Base-by-base conservation (phyloP, 371 early-diverging fungal species). In the Mucor mucedo region DNA sequence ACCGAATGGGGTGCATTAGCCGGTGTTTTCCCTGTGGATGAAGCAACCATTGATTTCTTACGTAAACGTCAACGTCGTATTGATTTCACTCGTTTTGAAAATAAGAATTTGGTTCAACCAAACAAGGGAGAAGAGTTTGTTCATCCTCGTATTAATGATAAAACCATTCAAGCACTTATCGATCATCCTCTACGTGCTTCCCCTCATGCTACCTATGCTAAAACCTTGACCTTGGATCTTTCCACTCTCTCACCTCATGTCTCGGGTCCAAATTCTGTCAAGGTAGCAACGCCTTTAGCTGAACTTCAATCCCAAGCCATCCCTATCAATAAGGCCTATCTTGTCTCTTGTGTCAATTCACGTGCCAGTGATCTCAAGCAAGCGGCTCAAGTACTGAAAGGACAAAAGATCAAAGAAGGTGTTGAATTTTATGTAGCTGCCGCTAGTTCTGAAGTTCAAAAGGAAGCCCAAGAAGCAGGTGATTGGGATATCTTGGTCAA, bases 1-100 rank as follows among this genome's bases (percentile, higher is more conserved):
- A 98, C 98, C 21, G 98, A 98, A 75, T 98, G 98, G 98, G 98
- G 98, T 68, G 96, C 97, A 3, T 84, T 98, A 14, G 98, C 96
- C 21, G 97, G 96, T 56, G 89, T 98, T 2, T 98, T 98, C 77
- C 94, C 96, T 5, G 93, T 94, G 13, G 96, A 98, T 78, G 80
- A 89, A 2, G 68, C 80, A 3, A 92, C 94, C 0, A 73, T 91
- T 49, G 80, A 80, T 7, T 96, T 89, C 81, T 85, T 91, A 48
- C 74, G 87, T 38, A 83, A 81, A 29, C 87, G 95, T 14, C 82
- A 90, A 59, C 75, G 77, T 7, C 79, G 83, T 11, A 74, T 91
- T 13, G 81, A 84, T 27, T 63, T 81, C 13, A 80, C 79, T 48
- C 83, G 75, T 50, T 86, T 81, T 60, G 75, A 75, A 42, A 84